Base-by-base conservation (phyloP, 2,329 filamentous ascomycete species). In the Clonostachys sp. region DNA sequence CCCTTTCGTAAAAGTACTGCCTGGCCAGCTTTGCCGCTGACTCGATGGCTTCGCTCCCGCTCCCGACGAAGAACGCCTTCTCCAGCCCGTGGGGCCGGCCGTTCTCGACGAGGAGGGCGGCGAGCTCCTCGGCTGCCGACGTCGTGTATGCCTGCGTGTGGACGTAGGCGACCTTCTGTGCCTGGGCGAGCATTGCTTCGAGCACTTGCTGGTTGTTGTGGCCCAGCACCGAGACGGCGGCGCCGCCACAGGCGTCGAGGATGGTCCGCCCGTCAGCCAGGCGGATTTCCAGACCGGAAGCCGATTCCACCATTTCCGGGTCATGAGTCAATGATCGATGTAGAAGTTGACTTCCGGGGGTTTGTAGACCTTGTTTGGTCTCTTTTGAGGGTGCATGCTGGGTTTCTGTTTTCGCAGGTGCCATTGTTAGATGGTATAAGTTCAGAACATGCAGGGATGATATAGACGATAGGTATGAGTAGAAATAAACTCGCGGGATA, bases 161-260 rank as follows among this genome's bases (percentile, higher is more conserved):
- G 8, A 57, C 55, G 41, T 60, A 63, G 44, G 51, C 48, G n/a
- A 60, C 52, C n/a, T 49, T 64, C 46, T 71, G 65, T 58, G 83
- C 66, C 54, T 86, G 82, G 16, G 70, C 57, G 17, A 68, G 64
- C 33, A 87, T 72, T 1, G 81, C 81, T 16, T 73, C 63, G 30
- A 68, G 70, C 18, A 88, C 76, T 47, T 78, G 68, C 47, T 71
- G 55, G 48, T 83, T 73, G 34, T 75, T 76, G 57, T 86, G 81
- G 14, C 84, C 84, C 9, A 88, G 60, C 59, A 80, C 83, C 10
- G 80, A 73, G 6, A 89, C 85, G 8, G 81, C 82, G 2, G 66
- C 63, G 5, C 66, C 66, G 38, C 62, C 57, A 39, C 59, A 63
- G 10, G 63, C 65, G 42, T 69, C 66, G n/a, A 70, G 51, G 20